Base-by-base conservation (phyloP, 2,329 filamentous ascomycete genomes). In the Pyricularia grisea region DNA sequence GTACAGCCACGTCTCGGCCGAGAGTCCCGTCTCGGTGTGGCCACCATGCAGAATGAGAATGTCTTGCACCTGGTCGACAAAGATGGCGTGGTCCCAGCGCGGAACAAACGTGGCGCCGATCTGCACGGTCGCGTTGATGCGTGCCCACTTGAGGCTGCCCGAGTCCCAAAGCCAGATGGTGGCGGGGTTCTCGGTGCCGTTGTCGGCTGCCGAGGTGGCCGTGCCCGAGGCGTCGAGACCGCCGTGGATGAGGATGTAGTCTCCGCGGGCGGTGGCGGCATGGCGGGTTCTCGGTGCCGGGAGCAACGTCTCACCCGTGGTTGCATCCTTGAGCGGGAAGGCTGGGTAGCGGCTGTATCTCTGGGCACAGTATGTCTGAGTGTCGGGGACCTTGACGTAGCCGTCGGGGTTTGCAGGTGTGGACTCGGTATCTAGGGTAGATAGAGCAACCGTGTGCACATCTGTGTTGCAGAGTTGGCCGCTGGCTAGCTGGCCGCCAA, bases 31-130 rank as follows among this genome's bases (percentile, higher is more conserved):
- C 14, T 55, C 66, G 31, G 67, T 68, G 60, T 31, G 58, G 20
- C 85, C 85, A 27, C 84, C 84, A 64, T 84, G 77, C 0, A 87
- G 75, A 65, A 87, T 78, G 9, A 88, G 74, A 2, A 85, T 83
- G 64, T 83, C 82, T 23, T 74, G 73, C 30, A 3, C 23, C 33
- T 76, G 74, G 67, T 81, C 79, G 7, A 81, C 78, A 25, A 80
- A 77, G 67, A 81, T 71, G 67, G 68, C 70, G 50, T 76, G 79
- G 12, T 75, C 76, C 58, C 73, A 77, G 66, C 78, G 74, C 2
- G 77, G 71, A 0, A 72, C 71, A 66, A 79, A 74, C 4, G 67
- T 68, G 69, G 72, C 75, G 66, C 78, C 76, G 12, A 77, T 73
- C 68, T 79, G 76, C 14, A 73, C 76, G 14, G 72, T 70, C 2